phyloP scores from a whole-genome alignment of 495 filamentous ascomycete genomes.

The Platismatia glauca region DNA sequence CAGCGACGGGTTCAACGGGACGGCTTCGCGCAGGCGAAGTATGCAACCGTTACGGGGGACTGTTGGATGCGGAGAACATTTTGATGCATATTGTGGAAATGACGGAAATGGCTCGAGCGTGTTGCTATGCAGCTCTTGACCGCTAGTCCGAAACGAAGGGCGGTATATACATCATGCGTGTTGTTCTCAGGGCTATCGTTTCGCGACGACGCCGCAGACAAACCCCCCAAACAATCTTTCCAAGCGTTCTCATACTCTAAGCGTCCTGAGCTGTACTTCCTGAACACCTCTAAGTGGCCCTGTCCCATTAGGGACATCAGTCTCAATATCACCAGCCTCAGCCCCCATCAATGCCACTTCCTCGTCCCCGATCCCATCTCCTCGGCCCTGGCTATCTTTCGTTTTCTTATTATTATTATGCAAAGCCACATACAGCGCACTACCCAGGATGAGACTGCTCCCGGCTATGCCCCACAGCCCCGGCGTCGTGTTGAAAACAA shows the following conservation, averaged over 20 bases:
- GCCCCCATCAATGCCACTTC: slow-evolving; percentile 14
- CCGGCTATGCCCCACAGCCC: slow-evolving; percentile 59
- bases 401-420: slow-evolving; percentile 17
- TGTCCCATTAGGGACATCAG: slow-evolving; percentile 1
- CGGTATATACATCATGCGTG: too few relatives aligned
- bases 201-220: neutral
- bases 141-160: too few relatives aligned
- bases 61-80: too few relatives aligned
- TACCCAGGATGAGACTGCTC: slow-evolving; percentile 68
- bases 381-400: neutral
- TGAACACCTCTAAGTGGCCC: slow-evolving; percentile 19
- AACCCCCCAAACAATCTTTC: neutral
- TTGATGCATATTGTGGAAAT: too few relatives aligned
- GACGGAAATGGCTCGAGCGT: too few relatives aligned
- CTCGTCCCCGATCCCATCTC: slow-evolving; percentile 7
- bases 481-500: slow-evolving; percentile 66
- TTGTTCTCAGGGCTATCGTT: too few relatives aligned
- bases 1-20: too few relatives aligned
- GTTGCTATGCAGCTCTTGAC: too few relatives aligned
- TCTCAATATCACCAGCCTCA: slow-evolving; percentile 6
- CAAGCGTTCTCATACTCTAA: slow-evolving; percentile 13
- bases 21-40: too few relatives aligned
- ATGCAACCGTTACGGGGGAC: too few relatives aligned
- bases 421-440: slow-evolving; percentile 71
- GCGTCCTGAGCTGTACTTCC: slow-evolving; percentile 22